These are phyloP conservation scores for Grosmannia clavigera DNA, from an alignment of 2,329 filamentous ascomycete genomes.

Conservation along the genomic window DNA sequence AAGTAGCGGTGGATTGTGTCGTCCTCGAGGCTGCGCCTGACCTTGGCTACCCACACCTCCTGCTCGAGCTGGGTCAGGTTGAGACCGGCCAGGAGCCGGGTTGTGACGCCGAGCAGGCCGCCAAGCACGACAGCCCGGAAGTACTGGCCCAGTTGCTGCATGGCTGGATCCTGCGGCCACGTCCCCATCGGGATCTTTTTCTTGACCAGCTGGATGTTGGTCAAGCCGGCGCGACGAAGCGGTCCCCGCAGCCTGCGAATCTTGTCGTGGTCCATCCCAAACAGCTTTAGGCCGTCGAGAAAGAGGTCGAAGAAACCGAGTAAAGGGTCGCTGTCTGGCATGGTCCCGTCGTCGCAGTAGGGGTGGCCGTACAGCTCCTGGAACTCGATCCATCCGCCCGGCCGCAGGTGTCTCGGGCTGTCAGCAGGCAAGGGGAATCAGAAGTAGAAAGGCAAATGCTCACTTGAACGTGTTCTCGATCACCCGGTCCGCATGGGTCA, in stretches of 20 bases:
- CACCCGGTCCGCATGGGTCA: conserved; percentile 37
- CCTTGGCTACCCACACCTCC: conserved; percentile 18
- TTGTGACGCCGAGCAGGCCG: conserved; percentile 23
- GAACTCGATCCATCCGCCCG: conserved; percentile 39
- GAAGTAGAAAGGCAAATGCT: background rate
- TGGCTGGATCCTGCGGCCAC: conserved; percentile 26
- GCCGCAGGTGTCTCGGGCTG: conserved; percentile 23
- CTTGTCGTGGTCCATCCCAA: conserved; percentile 23
- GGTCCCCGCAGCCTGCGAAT: conserved; percentile 19
- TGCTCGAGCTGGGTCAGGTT: conserved; percentile 21
- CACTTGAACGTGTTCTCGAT: conserved; percentile 26
- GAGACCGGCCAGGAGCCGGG: conserved; percentile 23
- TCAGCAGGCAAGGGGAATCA: background rate
- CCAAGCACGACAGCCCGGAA: conserved; percentile 24
- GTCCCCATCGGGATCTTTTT: conserved; percentile 31
- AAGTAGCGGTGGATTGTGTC: conserved; percentile 25
- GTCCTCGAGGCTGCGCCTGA: conserved; percentile 22
- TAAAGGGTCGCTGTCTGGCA: conserved; percentile 27
- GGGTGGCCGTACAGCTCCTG: conserved; percentile 31
- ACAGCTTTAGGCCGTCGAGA: conserved; percentile 17
- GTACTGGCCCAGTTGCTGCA: conserved; percentile 26
- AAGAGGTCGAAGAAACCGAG: conserved; percentile 18
- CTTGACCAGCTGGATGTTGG: conserved; percentile 23
- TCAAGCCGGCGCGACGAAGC: conserved; percentile 29
- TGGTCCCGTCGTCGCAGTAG: conserved; percentile 31